Evolutionary conservation across 2,329 filamentous ascomycete species (phyloP).

Genomic region (Fusarium liriodendri): DNA sequence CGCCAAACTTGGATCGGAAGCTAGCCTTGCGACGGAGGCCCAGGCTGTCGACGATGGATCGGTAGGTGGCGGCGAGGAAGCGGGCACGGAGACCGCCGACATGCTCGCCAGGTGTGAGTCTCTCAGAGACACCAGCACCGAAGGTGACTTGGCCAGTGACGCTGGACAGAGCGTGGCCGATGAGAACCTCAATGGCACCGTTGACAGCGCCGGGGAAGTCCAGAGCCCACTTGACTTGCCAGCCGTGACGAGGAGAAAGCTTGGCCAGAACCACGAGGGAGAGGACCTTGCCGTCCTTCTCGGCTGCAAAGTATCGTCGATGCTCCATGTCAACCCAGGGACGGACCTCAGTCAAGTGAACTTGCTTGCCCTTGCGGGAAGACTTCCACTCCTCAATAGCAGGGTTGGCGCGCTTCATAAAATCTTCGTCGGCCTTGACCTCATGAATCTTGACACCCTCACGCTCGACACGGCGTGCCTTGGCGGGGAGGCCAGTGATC

Average conservation of each 20-base stretch:
- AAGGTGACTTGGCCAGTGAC: constrained; percentile 78
- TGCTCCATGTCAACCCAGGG: constrained; percentile 89
- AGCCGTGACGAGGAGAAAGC: constrained; percentile 83
- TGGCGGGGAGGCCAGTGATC: constrained; percentile 69
- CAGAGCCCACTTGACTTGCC: constrained; percentile 96
- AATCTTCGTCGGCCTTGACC: constrained; percentile 74
- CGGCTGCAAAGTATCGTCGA: constrained; percentile 86
- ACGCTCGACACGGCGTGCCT: constrained; percentile 82
- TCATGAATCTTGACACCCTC: constrained; percentile 86
- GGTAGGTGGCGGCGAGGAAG: constrained; percentile 85
- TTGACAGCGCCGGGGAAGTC: constrained; percentile 91
- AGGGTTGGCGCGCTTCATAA: constrained; percentile 76
- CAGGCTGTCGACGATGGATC: constrained; percentile 83
- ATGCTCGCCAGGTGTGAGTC: constrained; percentile 83
- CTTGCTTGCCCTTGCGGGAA: constrained; percentile 83
- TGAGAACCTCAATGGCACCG: constrained; percentile 86
- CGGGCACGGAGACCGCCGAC: constrained; percentile 83
- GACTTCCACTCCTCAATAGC: constrained; percentile 84
- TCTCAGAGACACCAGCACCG: constrained; percentile 81
- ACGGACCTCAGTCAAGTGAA: constrained; percentile 89
- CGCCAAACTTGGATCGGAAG: constrained; percentile 92
- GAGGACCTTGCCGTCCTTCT: constrained; percentile 77
- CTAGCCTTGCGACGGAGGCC: constrained; percentile 86
- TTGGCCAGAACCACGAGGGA: constrained; percentile 87
- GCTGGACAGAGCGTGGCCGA: constrained; percentile 73